Conservation (phyloP, 805 yeast species). For the Pichia rugopelliculosa region DNA sequence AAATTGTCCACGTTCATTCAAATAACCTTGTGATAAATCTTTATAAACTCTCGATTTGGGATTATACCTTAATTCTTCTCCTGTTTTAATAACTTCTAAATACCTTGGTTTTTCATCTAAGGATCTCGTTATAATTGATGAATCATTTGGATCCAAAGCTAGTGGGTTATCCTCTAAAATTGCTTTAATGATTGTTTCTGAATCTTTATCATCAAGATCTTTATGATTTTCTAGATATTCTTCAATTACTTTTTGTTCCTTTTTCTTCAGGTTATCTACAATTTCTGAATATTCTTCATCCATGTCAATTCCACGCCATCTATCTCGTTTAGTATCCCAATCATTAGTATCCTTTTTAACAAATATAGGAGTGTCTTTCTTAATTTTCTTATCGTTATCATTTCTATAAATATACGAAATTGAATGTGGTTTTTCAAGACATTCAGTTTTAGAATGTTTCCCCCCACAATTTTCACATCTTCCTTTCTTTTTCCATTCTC, state of each 20-base stretch:
- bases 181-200: conserved; percentile 12
- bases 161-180: conserved; percentile 10
- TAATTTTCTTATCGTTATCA: conserved; percentile 10
- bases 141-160: conserved; percentile 17
- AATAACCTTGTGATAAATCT: conserved; percentile 27
- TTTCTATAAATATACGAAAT: conserved; percentile 28
- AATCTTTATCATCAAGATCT: conserved; percentile 27
- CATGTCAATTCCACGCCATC: conserved; percentile 75
- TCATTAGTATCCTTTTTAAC: conserved; percentile 29
- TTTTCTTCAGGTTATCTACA: conserved; percentile 38
- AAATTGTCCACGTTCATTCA: conserved; percentile 37
- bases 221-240: conserved; percentile 4
- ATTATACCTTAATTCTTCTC: conserved; percentile 40
- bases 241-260: conserved; percentile 25
- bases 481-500: conserved; percentile 23
- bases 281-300: conserved; percentile 49
- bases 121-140: conserved; percentile 43
- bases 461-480: conserved; percentile 57
- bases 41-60: conserved; percentile 43
- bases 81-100: conserved; percentile 41
- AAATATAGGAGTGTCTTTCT: conserved; percentile 7
- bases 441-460: conserved; percentile 43
- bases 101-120: conserved; percentile 74
- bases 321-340: conserved; percentile 68
- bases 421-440: conserved; percentile 50